Evolutionary conservation across 495 filamentous ascomycete species (phyloP).

Genomic region (Cercophora scortea): DNA sequence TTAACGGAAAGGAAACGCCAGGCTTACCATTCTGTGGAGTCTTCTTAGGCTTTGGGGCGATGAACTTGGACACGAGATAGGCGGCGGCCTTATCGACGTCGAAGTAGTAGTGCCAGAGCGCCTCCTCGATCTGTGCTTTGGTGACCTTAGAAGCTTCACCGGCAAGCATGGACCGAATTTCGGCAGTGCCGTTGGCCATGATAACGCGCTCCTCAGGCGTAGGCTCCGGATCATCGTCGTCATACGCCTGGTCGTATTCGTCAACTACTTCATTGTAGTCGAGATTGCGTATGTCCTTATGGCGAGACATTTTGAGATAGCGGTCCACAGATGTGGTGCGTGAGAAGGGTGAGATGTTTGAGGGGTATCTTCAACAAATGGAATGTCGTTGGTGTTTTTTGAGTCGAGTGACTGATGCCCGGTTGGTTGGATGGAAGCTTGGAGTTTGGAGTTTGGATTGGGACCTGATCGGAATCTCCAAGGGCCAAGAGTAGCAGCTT

Average conservation of each 20-base stretch:
- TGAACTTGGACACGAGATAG: constrained; percentile 61
- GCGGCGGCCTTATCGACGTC: constrained; percentile 77
- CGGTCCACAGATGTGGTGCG: neutral
- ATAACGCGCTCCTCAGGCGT: constrained; percentile 51
- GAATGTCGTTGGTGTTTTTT: too few relatives aligned
- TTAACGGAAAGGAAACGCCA: neutral
- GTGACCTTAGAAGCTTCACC: constrained; percentile 44
- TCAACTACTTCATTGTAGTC: constrained; percentile 55
- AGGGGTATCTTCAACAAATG: too few relatives aligned
- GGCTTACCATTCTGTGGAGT: neutral
- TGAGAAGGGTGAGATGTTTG: too few relatives aligned
- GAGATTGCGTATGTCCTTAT: constrained; percentile 51
- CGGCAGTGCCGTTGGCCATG: constrained; percentile 46
- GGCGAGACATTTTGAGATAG: constrained; percentile 49
- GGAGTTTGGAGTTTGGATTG: too few relatives aligned
- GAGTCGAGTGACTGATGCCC: too few relatives aligned
- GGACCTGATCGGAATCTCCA: too few relatives aligned
- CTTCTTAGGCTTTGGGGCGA: constrained; percentile 26
- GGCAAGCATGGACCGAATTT: constrained; percentile 50
- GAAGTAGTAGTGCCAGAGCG: constrained; percentile 93
- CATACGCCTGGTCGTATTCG: constrained; percentile 50
- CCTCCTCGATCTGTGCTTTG: constrained; percentile 72
- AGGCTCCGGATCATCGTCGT: constrained; percentile 44
- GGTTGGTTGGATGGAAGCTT: too few relatives aligned
- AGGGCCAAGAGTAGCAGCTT: too few relatives aligned